Evolutionary conservation across 768 basidiomycete species (phyloP).

Genomic region (Tylopilus subfusipes): DNA sequence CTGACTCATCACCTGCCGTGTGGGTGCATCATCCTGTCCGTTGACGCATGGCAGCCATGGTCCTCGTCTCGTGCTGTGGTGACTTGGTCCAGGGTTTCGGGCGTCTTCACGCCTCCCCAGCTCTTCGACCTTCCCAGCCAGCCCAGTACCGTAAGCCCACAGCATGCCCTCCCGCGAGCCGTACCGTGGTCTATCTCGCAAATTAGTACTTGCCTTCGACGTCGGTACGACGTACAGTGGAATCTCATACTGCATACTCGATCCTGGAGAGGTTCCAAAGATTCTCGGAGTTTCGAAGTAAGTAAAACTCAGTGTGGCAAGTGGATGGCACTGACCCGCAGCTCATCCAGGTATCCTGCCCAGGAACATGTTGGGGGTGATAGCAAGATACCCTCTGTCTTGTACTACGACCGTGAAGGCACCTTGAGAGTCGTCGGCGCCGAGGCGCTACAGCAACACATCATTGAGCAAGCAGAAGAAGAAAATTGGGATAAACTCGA

Average conservation of each 20-base stretch:
- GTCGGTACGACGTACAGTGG: conserved; percentile 45
- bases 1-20: not conserved
- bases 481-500: conserved; percentile 2
- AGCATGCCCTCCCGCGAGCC: conserved; percentile 30
- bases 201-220: conserved; percentile 44
- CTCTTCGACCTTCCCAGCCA: not conserved
- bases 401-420: conserved; percentile 45
- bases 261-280: conserved; percentile 34
- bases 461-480: conserved; percentile 2
- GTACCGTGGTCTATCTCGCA: conserved; percentile 37
- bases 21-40: not conserved
- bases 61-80: not conserved
- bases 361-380: conserved; percentile 44
- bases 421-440: conserved; percentile 41
- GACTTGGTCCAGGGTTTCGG: not conserved
- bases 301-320: not conserved
- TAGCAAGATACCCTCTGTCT: conserved; percentile 46
- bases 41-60: not conserved
- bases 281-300: conserved; percentile 30
- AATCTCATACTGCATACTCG: conserved; percentile 35
- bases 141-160: not conserved
- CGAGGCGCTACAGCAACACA: conserved; percentile 21
- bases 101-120: not conserved
- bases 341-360: conserved; percentile 39
- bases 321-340: not conserved